Percentiles rank a stretch among this genome's conserved stretches.
phyloP scores from a whole-genome alignment of 441 rosid genomes.

The Eutrema salsugineum region DNA sequence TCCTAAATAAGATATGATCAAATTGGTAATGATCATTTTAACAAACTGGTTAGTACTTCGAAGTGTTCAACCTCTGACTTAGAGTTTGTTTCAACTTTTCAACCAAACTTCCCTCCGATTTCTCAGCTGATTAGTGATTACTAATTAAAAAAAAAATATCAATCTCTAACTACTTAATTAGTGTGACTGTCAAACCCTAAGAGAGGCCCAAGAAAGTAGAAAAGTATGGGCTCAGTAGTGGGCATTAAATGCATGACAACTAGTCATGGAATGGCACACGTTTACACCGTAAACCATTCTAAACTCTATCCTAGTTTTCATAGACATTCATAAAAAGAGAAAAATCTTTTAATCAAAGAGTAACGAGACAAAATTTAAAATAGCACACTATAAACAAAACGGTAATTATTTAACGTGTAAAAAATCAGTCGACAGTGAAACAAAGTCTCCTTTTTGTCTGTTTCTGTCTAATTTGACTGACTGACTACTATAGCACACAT shows the following conservation, averaged over 20 bases:
- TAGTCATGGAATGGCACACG: neutral
- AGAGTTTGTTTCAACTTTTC: neutral
- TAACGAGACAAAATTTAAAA: neutral
- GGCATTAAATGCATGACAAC: neutral
- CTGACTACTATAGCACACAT: slow-evolving; percentile 11
- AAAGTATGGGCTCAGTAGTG: slow-evolving; percentile 4
- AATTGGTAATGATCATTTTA: neutral
- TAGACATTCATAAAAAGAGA: neutral
- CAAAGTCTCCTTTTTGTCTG: slow-evolving; percentile 29
- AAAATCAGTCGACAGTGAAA: slow-evolving; percentile 13
- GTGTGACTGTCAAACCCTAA: neutral
- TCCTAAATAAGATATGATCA: too few relatives aligned
- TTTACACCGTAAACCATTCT: neutral
- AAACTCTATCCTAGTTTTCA: neutral
- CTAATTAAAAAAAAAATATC: too few relatives aligned
- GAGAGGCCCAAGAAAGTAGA: neutral
- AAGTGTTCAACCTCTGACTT: neutral
- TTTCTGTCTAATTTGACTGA: slow-evolving; percentile 10
- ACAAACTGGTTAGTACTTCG: too few relatives aligned
- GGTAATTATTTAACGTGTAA: neutral
- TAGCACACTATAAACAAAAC: too few relatives aligned
- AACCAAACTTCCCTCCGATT: neutral
- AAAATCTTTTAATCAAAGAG: neutral
- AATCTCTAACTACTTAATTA: too few relatives aligned
- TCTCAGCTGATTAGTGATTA: too few relatives aligned